phyloP scores from a whole-genome alignment of 441 rosid species.

The Aquilaria agallochum region DNA sequence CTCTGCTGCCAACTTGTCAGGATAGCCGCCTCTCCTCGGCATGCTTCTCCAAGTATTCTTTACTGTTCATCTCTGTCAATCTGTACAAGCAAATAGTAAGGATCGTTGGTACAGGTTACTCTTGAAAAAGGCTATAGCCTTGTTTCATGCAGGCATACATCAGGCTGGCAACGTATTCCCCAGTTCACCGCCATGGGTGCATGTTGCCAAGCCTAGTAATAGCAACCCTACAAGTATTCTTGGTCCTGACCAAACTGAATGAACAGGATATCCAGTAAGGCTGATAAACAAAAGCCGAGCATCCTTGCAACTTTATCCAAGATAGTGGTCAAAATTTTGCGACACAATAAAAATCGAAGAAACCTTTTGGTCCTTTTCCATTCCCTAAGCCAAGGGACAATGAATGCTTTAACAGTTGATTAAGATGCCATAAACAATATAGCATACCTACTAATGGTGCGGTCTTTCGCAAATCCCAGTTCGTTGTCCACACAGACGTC shows the following conservation, averaged over 20 bases:
- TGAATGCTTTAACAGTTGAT: background rate
- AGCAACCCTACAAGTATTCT: too few relatives aligned
- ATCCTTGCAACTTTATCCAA: background rate
- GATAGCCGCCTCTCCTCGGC: constrained; percentile 31
- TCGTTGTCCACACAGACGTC: constrained; percentile 96
- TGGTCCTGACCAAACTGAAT: too few relatives aligned
- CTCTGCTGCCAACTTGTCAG: constrained; percentile 8
- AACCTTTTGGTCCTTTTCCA: too few relatives aligned
- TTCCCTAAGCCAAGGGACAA: too few relatives aligned
- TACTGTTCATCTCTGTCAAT: constrained; percentile 93
- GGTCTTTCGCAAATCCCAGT: constrained; percentile 91
- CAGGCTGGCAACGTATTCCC: too few relatives aligned
- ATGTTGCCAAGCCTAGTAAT: too few relatives aligned
- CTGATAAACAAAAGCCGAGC: too few relatives aligned
- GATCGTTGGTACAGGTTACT: too few relatives aligned
- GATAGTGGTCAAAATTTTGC: background rate
- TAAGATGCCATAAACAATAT: background rate
- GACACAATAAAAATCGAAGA: background rate
- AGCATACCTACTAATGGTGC: constrained; percentile 85
- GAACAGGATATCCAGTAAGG: too few relatives aligned
- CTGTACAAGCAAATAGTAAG: constrained; percentile 29
- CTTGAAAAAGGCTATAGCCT: too few relatives aligned
- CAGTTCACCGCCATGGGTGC: too few relatives aligned
- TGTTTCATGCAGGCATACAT: too few relatives aligned
- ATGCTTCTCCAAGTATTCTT: constrained; percentile 83